Conservation (phyloP, 2,329 filamentous ascomycete species). For the Paecilomyces sp. region DNA sequence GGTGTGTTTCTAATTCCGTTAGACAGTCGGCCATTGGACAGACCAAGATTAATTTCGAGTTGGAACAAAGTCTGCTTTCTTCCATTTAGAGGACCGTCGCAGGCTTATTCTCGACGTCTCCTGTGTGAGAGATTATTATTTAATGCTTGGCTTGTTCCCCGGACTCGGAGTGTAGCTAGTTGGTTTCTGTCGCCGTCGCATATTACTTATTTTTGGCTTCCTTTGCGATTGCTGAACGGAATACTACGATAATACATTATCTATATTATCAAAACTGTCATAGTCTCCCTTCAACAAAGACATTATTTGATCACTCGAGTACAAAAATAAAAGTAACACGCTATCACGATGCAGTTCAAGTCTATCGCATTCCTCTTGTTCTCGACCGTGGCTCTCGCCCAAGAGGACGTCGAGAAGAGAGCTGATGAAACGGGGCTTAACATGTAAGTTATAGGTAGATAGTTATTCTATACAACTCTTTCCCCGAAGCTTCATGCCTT, state of each 20-base stretch:
- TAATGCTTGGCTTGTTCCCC: neutral
- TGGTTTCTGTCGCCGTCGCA: neutral
- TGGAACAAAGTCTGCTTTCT: neutral
- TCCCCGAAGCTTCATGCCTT: too few relatives aligned
- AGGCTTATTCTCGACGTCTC: neutral
- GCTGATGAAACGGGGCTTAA: neutral
- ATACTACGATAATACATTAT: too few relatives aligned
- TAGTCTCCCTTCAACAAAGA: too few relatives aligned
- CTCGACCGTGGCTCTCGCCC: neutral
- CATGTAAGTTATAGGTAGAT: neutral
- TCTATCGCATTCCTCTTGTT: slow-evolving; percentile 1
- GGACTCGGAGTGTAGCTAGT: neutral
- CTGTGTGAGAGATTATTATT: neutral
- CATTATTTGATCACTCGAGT: neutral
- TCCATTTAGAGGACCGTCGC: neutral
- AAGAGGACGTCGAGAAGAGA: neutral
- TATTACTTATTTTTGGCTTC: neutral
- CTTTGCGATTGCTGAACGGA: too few relatives aligned
- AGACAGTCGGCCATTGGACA: neutral
- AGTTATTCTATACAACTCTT: neutral
- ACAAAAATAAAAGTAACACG: neutral
- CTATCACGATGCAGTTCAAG: slow-evolving; percentile 3
- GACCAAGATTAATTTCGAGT: neutral
- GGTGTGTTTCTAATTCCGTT: neutral
- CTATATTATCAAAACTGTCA: too few relatives aligned